Conservation (phyloP, 2,329 filamentous ascomycete genomes). For the Penicillium sp. region DNA sequence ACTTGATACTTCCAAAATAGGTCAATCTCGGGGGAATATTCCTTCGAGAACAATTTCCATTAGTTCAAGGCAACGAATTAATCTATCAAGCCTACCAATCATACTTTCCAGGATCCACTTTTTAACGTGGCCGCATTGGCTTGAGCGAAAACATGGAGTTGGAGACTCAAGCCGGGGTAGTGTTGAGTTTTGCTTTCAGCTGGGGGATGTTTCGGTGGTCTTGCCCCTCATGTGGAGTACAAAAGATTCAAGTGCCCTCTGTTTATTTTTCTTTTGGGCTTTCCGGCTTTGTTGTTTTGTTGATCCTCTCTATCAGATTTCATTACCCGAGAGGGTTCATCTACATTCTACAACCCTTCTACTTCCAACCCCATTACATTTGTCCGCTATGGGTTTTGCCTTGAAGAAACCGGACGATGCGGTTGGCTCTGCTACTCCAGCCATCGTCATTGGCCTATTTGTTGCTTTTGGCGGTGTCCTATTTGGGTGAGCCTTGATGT, state of each 20-base stretch:
- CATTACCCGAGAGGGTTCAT: background rate
- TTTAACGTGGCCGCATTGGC: conserved; percentile 5
- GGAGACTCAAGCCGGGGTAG: background rate
- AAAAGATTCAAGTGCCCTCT: conserved; percentile 6
- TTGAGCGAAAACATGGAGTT: conserved; percentile 3
- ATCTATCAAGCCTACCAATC: background rate
- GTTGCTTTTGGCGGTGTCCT: conserved; percentile 61
- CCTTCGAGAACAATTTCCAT: conserved; percentile 1
- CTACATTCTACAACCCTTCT: background rate
- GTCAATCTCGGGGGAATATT: background rate
- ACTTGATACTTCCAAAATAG: background rate
- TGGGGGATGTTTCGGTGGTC: background rate
- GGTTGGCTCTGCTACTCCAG: conserved; percentile 48
- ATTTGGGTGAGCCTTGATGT: conserved; percentile 49
- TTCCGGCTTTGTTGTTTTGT: background rate
- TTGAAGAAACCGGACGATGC: conserved; percentile 49
- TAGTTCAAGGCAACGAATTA: background rate
- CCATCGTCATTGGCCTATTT: conserved; percentile 58
- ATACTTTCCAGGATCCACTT: background rate
- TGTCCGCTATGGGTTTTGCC: conserved; percentile 41
- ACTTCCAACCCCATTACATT: background rate
- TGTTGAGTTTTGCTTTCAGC: background rate
- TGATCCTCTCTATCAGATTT: background rate
- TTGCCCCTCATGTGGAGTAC: conserved; percentile 11
- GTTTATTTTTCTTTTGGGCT: conserved; percentile 3